Evolutionary conservation across 805 yeast genomes (phyloP), one percentile per base, ranked within the genome.

Genomic region (Teunomyces cretensis): DNA sequence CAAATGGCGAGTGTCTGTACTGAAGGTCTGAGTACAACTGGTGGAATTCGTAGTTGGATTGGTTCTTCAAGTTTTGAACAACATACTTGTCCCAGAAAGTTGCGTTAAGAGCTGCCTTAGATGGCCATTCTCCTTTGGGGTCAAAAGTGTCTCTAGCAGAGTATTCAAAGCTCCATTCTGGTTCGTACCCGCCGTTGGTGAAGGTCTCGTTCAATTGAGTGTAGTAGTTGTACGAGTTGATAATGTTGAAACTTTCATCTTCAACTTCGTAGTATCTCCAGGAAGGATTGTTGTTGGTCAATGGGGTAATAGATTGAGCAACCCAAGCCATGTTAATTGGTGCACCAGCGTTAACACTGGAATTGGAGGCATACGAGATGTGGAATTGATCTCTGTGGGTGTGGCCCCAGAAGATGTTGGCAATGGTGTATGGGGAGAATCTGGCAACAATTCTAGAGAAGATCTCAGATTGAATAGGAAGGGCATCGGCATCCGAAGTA

Each of bases 261-360:
- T 84, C 88, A 43, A 84, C 82, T 52, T 80, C 81, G 55, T 84
- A 85, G 64, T 82, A 83, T 60, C 86, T 76, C 86, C 88, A 84
- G 15, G 82, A 75, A 6, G 91, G 91, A 59, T 84, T 84, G 51
- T 76, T 73, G 41, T 79, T 72, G 6, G 70, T 63, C 56, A 73
- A 70, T 7, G 89, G 87, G 6, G 88, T 82, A 32, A 84, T 77
- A 0, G 88, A 80, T 47, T 81, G 89, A 2, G 79, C 74, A 45
- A 84, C 73, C 82, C 84, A 83, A 1, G 85, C 83, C 66, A 79
- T 73, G 52, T 76, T 75, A 28, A 83, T 52, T 30, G 70, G 69
- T 17, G 70, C 63, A 43, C 70, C 68, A 4, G 64, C 59, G 47
- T 62, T 64, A 13, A 49, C 48, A n/a, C 65, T 55, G 6, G 58